A percentile compares a stretch with the other conserved stretches of the same genome.
Conservation (phyloP, 495 filamentous ascomycete genomes). For the Niebla homalea region DNA sequence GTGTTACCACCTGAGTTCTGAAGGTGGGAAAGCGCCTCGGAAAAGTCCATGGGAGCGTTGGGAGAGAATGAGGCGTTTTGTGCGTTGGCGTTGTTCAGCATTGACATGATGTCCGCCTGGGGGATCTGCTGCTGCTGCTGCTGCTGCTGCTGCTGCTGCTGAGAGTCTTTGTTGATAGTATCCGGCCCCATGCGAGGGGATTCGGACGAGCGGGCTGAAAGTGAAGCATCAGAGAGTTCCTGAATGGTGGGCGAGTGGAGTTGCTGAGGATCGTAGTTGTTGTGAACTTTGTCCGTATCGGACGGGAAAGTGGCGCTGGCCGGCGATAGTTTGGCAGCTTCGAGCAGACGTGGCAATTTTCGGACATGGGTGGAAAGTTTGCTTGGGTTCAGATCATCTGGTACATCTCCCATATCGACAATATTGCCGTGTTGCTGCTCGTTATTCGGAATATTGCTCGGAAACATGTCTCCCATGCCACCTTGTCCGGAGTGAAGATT, state of each 20-base stretch:
- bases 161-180: conserved; percentile 4
- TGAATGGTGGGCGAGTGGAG: conserved; percentile 18
- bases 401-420: conserved; percentile 59
- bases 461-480: conserved; percentile 56
- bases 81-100: conserved; percentile 71
- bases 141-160: conserved; percentile 8
- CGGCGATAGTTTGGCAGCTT: conserved; percentile 18
- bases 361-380: conserved; percentile 30
- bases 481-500: conserved; percentile 45
- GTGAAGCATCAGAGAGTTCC: conserved; percentile 21
- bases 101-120: conserved; percentile 70
- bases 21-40: conserved; percentile 58
- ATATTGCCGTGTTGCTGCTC: conserved; percentile 53
- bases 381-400: conserved; percentile 22
- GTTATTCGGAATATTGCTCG: conserved; percentile 47
- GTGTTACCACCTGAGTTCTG: conserved; percentile 49
- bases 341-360: conserved; percentile 37
- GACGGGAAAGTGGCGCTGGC: conserved; percentile 1
- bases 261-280: not conserved
- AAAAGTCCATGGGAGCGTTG: conserved; percentile 47
- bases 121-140: conserved; percentile 24
- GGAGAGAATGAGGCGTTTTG: conserved; percentile 35
- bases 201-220: conserved; percentile 13
- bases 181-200: conserved; percentile 15
- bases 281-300: not conserved